Evolutionary conservation across 129 eudicot species (phyloP).

Genomic region (Flaveria trinervia): DNA sequence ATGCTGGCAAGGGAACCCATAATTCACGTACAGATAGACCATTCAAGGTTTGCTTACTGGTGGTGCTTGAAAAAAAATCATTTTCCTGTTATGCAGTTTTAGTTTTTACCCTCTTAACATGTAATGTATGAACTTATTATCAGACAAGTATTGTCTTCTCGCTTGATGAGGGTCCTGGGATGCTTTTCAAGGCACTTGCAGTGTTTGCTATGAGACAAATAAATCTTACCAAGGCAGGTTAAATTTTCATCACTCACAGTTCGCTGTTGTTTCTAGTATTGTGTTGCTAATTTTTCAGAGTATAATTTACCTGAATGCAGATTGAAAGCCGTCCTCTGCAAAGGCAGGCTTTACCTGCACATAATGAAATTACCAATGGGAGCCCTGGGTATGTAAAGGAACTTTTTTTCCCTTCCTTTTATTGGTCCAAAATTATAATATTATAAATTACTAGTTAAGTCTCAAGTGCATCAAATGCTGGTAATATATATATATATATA

Average conservation of each 20-base stretch:
- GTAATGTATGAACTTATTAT: constrained; percentile 23
- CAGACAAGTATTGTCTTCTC: constrained; percentile 97
- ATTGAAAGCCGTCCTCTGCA: constrained; percentile 95
- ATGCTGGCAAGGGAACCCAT: constrained; percentile 97
- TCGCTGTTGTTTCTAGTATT: background rate
- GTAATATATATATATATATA: too few relatives aligned
- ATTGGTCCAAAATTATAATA: background rate
- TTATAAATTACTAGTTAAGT: background rate
- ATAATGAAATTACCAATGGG: constrained; percentile 54
- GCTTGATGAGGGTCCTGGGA: constrained; percentile 94
- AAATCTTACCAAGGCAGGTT: constrained; percentile 77
- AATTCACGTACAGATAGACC: constrained; percentile 83
- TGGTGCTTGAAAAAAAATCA: background rate
- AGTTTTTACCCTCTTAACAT: background rate
- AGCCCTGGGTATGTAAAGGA: constrained; percentile 52
- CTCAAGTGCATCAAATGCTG: background rate
- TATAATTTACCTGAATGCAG: constrained; percentile 39
- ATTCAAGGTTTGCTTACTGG: constrained; percentile 62
- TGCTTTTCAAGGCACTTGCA: constrained; percentile 95
- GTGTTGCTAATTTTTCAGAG: constrained; percentile 3
- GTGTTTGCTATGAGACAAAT: constrained; percentile 91
- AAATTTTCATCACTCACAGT: background rate
- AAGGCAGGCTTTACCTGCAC: constrained; percentile 64
- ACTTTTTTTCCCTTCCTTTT: background rate
- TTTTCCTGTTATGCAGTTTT: background rate